Evolutionary conservation across 176 grass and related monocot genomes (phyloP).

Genomic region (Avena sativa): DNA sequence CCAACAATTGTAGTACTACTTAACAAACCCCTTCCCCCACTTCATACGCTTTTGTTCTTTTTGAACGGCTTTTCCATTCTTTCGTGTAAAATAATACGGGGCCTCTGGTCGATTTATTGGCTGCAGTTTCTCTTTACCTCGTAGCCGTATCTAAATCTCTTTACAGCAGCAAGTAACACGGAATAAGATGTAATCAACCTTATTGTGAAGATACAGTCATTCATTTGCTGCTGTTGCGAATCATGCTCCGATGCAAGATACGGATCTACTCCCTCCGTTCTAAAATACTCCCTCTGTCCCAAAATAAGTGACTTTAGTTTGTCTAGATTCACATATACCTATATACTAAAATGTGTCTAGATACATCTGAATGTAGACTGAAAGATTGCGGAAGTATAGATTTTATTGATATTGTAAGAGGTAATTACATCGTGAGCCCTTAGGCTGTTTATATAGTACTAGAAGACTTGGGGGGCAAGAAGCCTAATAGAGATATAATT

Average conservation of each 20-base stretch:
- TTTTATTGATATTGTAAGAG: no score
- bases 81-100: neutral
- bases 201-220: neutral
- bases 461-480: no score
- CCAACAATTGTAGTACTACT: neutral
- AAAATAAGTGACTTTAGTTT: no score
- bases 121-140: neutral
- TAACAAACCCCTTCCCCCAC: neutral
- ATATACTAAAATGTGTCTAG: no score
- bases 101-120: neutral
- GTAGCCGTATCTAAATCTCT: neutral
- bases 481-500: no score
- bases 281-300: no score
- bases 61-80: neutral
- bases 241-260: neutral
- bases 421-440: no score
- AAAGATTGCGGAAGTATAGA: no score
- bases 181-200: neutral
- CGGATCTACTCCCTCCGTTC: neutral
- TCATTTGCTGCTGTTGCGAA: neutral
- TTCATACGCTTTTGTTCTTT: neutral
- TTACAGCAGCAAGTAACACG: neutral
- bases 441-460: no score
- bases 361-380: no score
- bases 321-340: no score